Evolutionary conservation across 1,284 basidiomycete species (phyloP), one percentile per base, ranked within the genome.

Genomic region (Cutaneotrichosporon sp.): DNA sequence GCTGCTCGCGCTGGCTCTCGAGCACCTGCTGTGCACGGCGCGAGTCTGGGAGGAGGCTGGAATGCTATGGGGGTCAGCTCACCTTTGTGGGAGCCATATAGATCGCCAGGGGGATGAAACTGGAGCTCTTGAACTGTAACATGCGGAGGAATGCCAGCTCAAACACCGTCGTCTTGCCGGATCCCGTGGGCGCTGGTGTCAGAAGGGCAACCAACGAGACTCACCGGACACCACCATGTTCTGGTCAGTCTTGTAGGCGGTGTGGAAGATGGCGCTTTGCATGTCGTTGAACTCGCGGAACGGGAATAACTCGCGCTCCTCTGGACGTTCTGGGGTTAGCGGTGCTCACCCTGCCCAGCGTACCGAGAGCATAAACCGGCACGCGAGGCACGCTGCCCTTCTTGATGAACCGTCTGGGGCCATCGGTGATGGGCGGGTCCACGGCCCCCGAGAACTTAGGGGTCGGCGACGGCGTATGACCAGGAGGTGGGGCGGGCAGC

Each of bases 61-160:
- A n/a, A n/a, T n/a, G n/a, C n/a, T n/a, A n/a, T n/a, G n/a, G n/a
- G n/a, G n/a, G n/a, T n/a, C n/a, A n/a, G n/a, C 33, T 25, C 65
- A 89, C 92, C 84, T 97, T 95, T 1, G 93, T 97, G 0, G 94
- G 95, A 0, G 95, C 92, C 73, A 99, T 87, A 72, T 99, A 99
- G 24, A 99, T 87, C 60, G 90, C 92, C 78, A 77, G 38, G 0
- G 64, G 61, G 11, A 34, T 61, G 38, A 18, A 90, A 90, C 8
- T 80, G 71, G 77, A 72, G 9, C 81, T 78, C 54, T 82, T 24
- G n/a, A 33, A 79, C 54, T 81, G 82, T 38, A 95, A 80, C 84
- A 93, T 85, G 33, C 86, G 86, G 54, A 98, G 86, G 54, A 97
- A 89, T 0, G 91, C 87, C 13, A 99, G 81, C 75, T 99, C 95